Evolutionary conservation across 73 alveolate species (phyloP).

Genomic region (Tetrahymena thermophila): DNA sequence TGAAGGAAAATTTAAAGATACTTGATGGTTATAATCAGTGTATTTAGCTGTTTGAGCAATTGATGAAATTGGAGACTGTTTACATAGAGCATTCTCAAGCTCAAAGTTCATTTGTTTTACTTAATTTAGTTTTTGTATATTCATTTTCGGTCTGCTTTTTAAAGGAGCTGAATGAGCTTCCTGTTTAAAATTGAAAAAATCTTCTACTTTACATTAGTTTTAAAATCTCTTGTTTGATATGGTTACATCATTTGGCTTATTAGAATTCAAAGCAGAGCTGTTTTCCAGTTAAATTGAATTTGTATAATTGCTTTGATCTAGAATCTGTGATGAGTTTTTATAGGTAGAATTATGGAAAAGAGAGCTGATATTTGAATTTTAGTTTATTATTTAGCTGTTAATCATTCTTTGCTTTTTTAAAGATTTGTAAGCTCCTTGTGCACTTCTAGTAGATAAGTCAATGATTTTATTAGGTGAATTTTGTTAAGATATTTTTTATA

Average conservation of each 20-base stretch:
- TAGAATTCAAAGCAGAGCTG: neutral
- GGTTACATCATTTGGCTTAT: neutral
- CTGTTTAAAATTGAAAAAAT: neutral
- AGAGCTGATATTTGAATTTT: neutral
- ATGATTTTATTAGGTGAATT: neutral
- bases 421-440: neutral
- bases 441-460: neutral
- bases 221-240: neutral
- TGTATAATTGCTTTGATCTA: neutral
- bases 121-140: neutral
- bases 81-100: neutral
- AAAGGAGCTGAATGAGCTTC: neutral
- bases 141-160: neutral
- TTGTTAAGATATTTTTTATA: neutral
- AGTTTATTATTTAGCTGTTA: neutral
- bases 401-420: neutral
- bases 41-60: neutral
- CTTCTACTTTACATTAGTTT: neutral
- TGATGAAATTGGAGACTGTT: neutral
- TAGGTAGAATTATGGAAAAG: neutral
- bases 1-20: neutral
- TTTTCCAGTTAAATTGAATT: neutral
- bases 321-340: neutral
- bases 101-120: neutral
- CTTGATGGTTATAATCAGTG: neutral